Percentiles rank a stretch among this genome's conserved stretches.
phyloP scores from a whole-genome alignment of 2,329 filamentous ascomycete genomes.

The Aspergillus sp. region DNA sequence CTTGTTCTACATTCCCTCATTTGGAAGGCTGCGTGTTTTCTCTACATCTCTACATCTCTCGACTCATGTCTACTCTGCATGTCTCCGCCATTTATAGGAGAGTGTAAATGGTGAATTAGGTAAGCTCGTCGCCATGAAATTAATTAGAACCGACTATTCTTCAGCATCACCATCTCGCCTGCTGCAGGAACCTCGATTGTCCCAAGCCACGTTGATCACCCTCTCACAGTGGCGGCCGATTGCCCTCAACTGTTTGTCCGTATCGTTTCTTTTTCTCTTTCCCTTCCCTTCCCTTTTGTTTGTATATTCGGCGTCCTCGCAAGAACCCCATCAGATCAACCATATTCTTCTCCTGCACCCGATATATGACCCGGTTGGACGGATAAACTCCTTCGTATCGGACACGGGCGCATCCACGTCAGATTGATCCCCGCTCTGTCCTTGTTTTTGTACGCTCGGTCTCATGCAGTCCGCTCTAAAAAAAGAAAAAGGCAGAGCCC shows the following conservation, averaged over 20 bases:
- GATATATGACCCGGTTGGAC: not conserved
- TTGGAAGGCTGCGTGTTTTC: not conserved
- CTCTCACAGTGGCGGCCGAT: not conserved
- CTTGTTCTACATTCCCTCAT: no score
- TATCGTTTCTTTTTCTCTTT: not conserved
- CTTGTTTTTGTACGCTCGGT: not conserved
- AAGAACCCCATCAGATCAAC: not conserved
- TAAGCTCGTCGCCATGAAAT: no score
- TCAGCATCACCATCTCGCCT: not conserved
- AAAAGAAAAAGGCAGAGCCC: no score
- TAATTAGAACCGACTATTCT: not conserved
- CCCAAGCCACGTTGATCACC: constrained; percentile 1
- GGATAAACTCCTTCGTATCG: not conserved
- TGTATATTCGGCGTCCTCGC: not conserved
- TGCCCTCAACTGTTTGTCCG: not conserved
- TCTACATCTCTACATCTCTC: not conserved
- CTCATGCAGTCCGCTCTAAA: no score
- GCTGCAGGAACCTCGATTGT: constrained; percentile 5
- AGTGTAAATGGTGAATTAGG: no score
- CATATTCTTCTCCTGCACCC: not conserved
- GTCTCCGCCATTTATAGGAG: no score
- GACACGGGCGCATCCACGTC: not conserved
- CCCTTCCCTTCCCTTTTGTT: not conserved
- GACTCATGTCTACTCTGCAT: no score
- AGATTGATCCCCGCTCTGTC: not conserved